Percentiles rank a stretch among this genome's conserved stretches.
Conservation (phyloP, 2,329 filamentous ascomycete species). For the Blumeria graminis region DNA sequence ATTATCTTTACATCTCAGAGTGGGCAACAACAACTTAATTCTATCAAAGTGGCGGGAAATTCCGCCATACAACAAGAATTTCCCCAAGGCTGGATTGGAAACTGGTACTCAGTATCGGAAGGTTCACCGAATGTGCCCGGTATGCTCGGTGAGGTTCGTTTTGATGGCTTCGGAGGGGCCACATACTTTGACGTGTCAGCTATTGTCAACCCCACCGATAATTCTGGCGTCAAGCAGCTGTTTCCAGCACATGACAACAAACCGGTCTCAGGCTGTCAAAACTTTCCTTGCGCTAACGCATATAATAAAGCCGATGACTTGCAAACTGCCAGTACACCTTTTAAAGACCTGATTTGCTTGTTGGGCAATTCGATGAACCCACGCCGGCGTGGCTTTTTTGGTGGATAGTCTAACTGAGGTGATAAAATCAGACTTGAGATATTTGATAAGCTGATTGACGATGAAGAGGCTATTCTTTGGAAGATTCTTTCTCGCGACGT, state of each 20-base stretch:
- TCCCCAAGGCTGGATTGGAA: conserved; percentile 19
- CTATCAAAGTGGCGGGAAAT: conserved; percentile 8
- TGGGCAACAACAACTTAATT: conserved; percentile 6
- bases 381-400: conserved; percentile 3
- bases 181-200: conserved; percentile 35
- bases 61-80: conserved; percentile 17
- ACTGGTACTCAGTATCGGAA: conserved; percentile 22
- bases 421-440: no score
- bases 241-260: conserved; percentile 19
- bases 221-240: conserved; percentile 28
- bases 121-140: conserved; percentile 21
- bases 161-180: conserved; percentile 22
- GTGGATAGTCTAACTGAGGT: no score
- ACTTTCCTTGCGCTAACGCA: conserved; percentile 27
- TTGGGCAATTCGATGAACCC: conserved; percentile 9
- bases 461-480: no score
- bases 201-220: conserved; percentile 27
- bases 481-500: no score
- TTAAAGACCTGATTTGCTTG: conserved; percentile 24
- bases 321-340: conserved; percentile 27
- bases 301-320: conserved; percentile 30
- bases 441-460: no score
- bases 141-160: conserved; percentile 28
- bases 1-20: conserved; percentile 12
- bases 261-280: conserved; percentile 25